phyloP scores from a whole-genome alignment of 495 filamentous ascomycete species.

The Podospora anserina region DNA sequence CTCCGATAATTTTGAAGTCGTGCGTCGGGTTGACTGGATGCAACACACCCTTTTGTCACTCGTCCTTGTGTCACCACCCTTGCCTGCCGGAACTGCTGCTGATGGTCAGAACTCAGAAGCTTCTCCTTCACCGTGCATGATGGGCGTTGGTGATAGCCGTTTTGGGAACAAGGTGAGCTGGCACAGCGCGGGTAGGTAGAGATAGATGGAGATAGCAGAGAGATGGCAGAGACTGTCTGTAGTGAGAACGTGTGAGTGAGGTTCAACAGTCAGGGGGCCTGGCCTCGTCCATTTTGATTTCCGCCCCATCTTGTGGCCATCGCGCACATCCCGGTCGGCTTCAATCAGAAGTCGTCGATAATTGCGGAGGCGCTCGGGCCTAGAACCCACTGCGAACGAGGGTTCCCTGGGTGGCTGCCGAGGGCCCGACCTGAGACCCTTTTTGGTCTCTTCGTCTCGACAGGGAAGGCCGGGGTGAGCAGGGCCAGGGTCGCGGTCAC shows the following conservation, averaged over 20 bases:
- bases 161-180: background rate
- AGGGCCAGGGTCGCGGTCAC: conserved; percentile 14
- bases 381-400: background rate
- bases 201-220: background rate
- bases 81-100: background rate
- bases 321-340: conserved; percentile 23
- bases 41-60: background rate
- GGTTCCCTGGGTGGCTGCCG: conserved; percentile 11
- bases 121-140: background rate
- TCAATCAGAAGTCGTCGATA: conserved; percentile 6
- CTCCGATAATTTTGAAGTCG: conserved; percentile 8
- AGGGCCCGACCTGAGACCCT: conserved; percentile 19
- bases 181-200: background rate
- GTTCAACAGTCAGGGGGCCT: conserved; percentile 19
- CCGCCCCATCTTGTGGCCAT: conserved; percentile 26
- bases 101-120: background rate
- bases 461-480: conserved; percentile 2
- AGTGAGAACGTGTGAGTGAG: conserved; percentile 9
- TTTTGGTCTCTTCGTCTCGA: conserved; percentile 5
- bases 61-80: background rate
- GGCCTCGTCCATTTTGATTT: conserved; percentile 27
- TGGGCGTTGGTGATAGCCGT: background rate
- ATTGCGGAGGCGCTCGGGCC: conserved; percentile 18
- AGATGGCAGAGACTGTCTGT: background rate
- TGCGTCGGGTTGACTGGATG: background rate